phyloP scores from a whole-genome alignment of 805 yeast genomes.

The Lipomyces spencermartinsiae region DNA sequence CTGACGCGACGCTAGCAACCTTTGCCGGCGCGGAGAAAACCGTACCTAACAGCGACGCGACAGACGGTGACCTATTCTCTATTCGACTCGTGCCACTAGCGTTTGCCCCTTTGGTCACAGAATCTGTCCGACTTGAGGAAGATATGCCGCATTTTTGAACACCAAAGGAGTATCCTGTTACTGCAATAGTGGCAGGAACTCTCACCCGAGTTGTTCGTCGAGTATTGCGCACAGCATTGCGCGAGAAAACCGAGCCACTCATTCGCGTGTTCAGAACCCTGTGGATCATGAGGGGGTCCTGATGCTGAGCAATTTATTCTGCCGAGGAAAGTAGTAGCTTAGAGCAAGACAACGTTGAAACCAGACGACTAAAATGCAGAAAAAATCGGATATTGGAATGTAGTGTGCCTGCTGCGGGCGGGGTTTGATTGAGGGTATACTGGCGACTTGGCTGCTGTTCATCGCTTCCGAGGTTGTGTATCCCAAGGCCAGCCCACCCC shows the following conservation, averaged over 20 bases:
- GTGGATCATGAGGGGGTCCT: not conserved
- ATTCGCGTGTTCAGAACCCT: not conserved
- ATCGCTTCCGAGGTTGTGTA: not conserved
- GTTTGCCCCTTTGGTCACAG: not conserved
- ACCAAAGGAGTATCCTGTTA: slow-evolving; percentile 10
- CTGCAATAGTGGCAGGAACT: slow-evolving; percentile 17
- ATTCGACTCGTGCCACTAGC: not conserved
- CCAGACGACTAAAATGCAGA: not conserved
- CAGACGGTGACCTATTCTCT: not conserved
- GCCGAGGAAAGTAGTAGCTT: not conserved
- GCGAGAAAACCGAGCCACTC: not conserved
- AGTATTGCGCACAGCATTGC: not conserved
- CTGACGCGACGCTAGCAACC: slow-evolving; percentile 3
- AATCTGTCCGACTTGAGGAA: slow-evolving; percentile 7
- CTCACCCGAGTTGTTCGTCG: slow-evolving; percentile 6
- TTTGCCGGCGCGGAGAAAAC: slow-evolving; percentile 12
- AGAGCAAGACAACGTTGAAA: not conserved
- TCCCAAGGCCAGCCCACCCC: too few relatives aligned
- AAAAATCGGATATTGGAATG: not conserved
- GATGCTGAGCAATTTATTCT: not conserved
- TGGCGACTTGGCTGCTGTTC: not conserved
- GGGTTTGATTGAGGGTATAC: not conserved
- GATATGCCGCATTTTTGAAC: slow-evolving; percentile 4
- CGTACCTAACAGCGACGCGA: slow-evolving; percentile 20
- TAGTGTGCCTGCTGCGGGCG: too few relatives aligned